Conservation (phyloP, 164 flowering plant genomes). For the Tetrastigma voinierianum region DNA sequence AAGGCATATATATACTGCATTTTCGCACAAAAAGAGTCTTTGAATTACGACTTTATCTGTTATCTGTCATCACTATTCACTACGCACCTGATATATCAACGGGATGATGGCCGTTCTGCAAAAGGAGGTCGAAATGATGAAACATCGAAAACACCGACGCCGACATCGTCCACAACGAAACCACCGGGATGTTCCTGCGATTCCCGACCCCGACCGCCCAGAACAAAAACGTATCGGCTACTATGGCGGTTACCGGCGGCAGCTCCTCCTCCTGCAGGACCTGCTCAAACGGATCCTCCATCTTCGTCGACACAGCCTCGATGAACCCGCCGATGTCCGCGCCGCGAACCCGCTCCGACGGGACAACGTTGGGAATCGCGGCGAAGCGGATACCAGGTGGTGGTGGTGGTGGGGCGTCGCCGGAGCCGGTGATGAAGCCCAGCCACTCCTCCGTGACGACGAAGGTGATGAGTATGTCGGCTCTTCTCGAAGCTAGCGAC, state of each 20-base stretch:
- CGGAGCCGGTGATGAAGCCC: slow-evolving; percentile 48
- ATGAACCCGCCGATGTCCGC: slow-evolving; percentile 43
- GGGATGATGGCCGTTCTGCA: slow-evolving; percentile 30
- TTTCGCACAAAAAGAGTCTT: too few species aligned
- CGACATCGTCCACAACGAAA: slow-evolving; percentile 46
- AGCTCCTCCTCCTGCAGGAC: slow-evolving; percentile 42
- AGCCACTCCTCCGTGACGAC: slow-evolving; percentile 85
- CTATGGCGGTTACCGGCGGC: slow-evolving; percentile 33
- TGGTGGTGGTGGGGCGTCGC: slow-evolving; percentile 25
- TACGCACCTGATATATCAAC: slow-evolving; percentile 36
- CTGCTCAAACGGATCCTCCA: slow-evolving; percentile 58
- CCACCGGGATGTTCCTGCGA: slow-evolving; percentile 52
- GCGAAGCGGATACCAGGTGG: slow-evolving; percentile 37
- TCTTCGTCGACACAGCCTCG: slow-evolving; percentile 45
- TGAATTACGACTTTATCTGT: too few species aligned
- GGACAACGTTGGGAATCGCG: slow-evolving; percentile 73
- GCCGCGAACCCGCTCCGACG: slow-evolving; percentile 61
- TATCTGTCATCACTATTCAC: too few species aligned
- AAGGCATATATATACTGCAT: too few species aligned
- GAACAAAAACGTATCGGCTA: slow-evolving; percentile 42
- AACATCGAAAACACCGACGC: slow-evolving; percentile 42
- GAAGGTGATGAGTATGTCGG: slow-evolving; percentile 39
- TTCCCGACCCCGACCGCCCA: slow-evolving; percentile 51
- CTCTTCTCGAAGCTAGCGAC: slow-evolving; percentile 15
- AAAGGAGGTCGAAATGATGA: slow-evolving; percentile 39